phyloP scores from a whole-genome alignment of 1,139 yeast species.

The Sugiyamaella pinicola region DNA sequence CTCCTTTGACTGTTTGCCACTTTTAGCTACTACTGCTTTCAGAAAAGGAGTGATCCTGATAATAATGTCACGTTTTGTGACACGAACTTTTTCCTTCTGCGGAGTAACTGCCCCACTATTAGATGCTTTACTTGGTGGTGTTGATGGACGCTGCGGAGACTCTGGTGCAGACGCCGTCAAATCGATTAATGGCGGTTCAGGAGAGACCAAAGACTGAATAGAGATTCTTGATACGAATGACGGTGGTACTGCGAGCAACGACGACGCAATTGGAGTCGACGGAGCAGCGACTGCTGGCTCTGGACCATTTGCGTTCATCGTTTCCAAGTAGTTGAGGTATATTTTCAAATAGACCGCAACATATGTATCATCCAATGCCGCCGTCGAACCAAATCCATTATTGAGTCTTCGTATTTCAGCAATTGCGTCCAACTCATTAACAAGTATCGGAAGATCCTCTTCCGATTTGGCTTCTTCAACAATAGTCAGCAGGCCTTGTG shows the following conservation, averaged over 20 bases:
- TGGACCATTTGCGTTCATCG: background rate
- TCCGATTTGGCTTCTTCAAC: constrained; percentile 27
- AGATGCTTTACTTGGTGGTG: constrained; percentile 19
- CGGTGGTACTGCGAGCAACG: constrained; percentile 15
- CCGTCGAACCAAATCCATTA: constrained; percentile 81
- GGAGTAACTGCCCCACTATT: constrained; percentile 22
- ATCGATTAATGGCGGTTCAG: constrained; percentile 9
- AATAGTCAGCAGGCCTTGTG: constrained; percentile 30
- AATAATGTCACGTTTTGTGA: constrained; percentile 45
- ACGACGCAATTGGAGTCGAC: background rate
- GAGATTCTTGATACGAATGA: constrained; percentile 28
- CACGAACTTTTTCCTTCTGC: constrained; percentile 32
- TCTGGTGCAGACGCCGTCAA: constrained; percentile 18
- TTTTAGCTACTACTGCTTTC: constrained; percentile 28
- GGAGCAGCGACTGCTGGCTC: background rate
- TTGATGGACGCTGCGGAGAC: constrained; percentile 24
- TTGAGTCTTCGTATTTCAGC: constrained; percentile 71
- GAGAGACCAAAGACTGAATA: constrained; percentile 29
- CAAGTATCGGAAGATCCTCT: constrained; percentile 25
- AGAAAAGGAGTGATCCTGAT: constrained; percentile 42
- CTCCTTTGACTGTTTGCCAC: constrained; percentile 8
- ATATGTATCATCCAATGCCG: constrained; percentile 72
- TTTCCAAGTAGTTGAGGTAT: constrained; percentile 32
- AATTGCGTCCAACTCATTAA: constrained; percentile 50
- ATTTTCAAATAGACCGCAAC: constrained; percentile 62